phyloP scores from a whole-genome alignment of 441 rosid genomes.

The Gossypium trilobum region DNA sequence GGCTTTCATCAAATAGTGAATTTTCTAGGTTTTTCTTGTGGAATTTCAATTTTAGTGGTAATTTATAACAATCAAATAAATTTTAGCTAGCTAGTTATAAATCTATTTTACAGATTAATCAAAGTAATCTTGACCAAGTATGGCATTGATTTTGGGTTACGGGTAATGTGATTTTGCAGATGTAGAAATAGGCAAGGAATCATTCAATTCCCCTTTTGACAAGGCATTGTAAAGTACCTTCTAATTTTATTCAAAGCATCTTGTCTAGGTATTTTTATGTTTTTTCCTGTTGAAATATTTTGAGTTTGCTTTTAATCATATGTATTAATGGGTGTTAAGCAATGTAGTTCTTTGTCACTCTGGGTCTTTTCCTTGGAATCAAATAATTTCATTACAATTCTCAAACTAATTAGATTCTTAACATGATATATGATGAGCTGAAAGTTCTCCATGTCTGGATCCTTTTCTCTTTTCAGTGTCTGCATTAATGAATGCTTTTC shows the following conservation, averaged over 20 bases:
- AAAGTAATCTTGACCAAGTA: not conserved
- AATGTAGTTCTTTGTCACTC: not conserved
- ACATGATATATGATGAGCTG: not conserved
- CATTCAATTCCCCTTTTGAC: conserved; percentile 8
- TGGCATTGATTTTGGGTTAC: not conserved
- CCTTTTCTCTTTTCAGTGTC: not conserved
- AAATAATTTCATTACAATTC: not conserved
- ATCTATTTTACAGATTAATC: not conserved
- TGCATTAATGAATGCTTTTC: not conserved
- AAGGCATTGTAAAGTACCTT: conserved; percentile 1
- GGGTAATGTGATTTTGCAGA: not conserved
- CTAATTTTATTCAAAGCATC: not conserved
- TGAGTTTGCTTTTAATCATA: not conserved
- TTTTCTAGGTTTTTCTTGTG: not conserved
- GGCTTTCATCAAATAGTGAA: not conserved
- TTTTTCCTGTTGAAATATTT: not conserved
- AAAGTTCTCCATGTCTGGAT: not conserved
- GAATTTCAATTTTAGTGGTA: not conserved
- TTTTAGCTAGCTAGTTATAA: not conserved
- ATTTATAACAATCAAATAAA: not conserved
- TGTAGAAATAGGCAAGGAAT: conserved; percentile 4
- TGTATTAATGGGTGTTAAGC: not conserved
- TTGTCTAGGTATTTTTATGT: not conserved
- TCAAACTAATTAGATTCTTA: not conserved
- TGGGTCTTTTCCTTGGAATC: not conserved